Conservation (phyloP, 495 filamentous ascomycete species). For the Neurospora sublineolata region DNA sequence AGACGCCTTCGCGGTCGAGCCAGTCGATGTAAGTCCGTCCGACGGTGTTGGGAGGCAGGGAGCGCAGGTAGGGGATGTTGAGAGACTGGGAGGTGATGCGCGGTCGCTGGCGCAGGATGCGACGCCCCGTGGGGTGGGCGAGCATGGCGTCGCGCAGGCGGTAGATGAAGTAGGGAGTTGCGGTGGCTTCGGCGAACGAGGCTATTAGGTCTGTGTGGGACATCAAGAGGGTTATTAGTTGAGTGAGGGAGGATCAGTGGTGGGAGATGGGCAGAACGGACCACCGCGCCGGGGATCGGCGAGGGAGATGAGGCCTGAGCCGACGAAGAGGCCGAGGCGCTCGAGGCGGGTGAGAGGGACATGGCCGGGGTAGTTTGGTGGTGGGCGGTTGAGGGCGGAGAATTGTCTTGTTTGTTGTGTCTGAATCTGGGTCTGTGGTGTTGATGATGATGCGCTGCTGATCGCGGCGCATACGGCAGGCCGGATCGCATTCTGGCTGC, state of each 20-base stretch:
- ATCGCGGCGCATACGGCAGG: background rate
- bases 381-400: slow-evolving; percentile 70
- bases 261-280: slow-evolving; percentile 19
- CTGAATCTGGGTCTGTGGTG: background rate
- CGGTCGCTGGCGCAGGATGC: slow-evolving; percentile 82
- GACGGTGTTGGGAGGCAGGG: slow-evolving; percentile 60
- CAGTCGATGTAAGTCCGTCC: slow-evolving; percentile 77
- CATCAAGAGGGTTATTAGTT: too few relatives aligned
- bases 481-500: background rate
- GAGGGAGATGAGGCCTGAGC: slow-evolving; percentile 70
- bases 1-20: slow-evolving; percentile 86
- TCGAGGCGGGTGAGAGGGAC: slow-evolving; percentile 74
- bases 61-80: slow-evolving; percentile 55
- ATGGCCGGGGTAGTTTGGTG: slow-evolving; percentile 82
- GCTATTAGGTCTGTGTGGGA: slow-evolving; percentile 98
- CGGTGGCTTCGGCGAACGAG: slow-evolving; percentile 82
- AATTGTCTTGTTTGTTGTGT: slow-evolving; percentile 33
- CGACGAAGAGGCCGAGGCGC: slow-evolving; percentile 63
- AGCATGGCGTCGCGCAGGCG: slow-evolving; percentile 91
- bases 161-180: slow-evolving; percentile 89
- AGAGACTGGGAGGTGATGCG: slow-evolving; percentile 76
- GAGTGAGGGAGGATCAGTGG: too few relatives aligned
- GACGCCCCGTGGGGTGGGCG: slow-evolving; percentile 65
- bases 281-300: slow-evolving; percentile 69
- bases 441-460: background rate